phyloP scores from a whole-genome alignment of 169 alveolate genomes.

The Plasmodium gonderi region DNA sequence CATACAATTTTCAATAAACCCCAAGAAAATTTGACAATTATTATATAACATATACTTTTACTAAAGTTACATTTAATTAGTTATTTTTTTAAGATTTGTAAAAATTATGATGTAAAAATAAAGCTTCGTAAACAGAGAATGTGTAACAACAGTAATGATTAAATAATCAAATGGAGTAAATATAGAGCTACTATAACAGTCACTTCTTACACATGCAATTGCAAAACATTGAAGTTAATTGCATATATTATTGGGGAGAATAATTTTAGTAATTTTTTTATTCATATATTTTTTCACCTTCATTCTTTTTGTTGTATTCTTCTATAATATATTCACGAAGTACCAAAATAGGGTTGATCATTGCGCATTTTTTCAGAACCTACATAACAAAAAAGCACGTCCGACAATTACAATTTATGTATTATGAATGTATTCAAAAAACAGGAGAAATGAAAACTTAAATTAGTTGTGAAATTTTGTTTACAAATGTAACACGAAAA shows the following conservation, averaged over 20 bases:
- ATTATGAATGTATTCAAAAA: slow-evolving; percentile 5
- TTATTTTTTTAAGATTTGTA: not conserved
- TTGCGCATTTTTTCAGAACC: slow-evolving; percentile 52
- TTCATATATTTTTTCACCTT: slow-evolving; percentile 14
- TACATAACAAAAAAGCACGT: slow-evolving; percentile 9
- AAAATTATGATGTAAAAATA: not conserved
- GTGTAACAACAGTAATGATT: not conserved
- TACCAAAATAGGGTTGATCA: slow-evolving; percentile 49
- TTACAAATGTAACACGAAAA: not conserved
- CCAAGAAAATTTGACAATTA: not conserved
- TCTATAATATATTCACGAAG: slow-evolving; percentile 59
- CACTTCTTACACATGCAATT: not conserved
- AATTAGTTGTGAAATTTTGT: not conserved
- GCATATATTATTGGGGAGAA: not conserved
- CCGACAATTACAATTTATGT: slow-evolving; percentile 10
- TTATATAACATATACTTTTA: not conserved
- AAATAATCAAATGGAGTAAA: not conserved
- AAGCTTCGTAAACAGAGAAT: not conserved
- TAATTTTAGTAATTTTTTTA: not conserved
- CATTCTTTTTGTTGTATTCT: slow-evolving; percentile 33
- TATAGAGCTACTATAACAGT: not conserved
- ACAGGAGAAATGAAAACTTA: not conserved
- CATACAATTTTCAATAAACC: not conserved
- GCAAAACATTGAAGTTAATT: not conserved
- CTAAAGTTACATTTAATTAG: not conserved